Percentiles rank a stretch among this genome's conserved stretches.
These are phyloP conservation scores for Debaryomycetaceae sp. DNA, from an alignment of 1,139 yeast genomes.

Conservation along the genomic window DNA sequence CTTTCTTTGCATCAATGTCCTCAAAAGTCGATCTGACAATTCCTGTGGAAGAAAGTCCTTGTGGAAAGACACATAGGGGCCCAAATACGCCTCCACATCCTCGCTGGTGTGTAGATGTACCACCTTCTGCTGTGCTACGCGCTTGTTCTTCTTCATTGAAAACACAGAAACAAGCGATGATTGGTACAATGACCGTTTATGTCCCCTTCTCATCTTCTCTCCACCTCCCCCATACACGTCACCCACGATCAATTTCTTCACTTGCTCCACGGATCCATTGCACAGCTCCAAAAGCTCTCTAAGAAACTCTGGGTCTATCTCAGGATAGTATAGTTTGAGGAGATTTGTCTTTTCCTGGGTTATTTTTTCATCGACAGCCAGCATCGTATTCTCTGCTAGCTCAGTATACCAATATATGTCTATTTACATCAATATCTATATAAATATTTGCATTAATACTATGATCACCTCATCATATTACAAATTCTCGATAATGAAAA, in stretches of 20 bases:
- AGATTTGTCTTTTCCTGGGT: conserved; percentile 11
- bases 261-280: conserved; percentile 31
- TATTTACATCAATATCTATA: too few relatives aligned
- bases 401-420: background rate
- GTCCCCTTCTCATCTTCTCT: conserved; percentile 12
- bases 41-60: conserved; percentile 49
- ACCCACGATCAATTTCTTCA: conserved; percentile 27
- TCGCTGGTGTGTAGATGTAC: conserved; percentile 22
- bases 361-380: too few relatives aligned
- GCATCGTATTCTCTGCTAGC: background rate
- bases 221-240: conserved; percentile 8
- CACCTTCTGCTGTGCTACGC: conserved; percentile 4
- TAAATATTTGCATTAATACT: too few relatives aligned
- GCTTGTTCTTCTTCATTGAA: conserved; percentile 11
- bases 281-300: conserved; percentile 36
- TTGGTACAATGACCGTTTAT: conserved; percentile 15
- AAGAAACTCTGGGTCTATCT: conserved; percentile 22
- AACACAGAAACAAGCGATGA: conserved; percentile 17
- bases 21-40: conserved; percentile 43
- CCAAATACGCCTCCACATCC: conserved; percentile 35
- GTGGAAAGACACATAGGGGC: conserved; percentile 49
- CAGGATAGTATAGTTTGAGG: conserved; percentile 13
- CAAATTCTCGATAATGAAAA: background rate
- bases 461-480: background rate
- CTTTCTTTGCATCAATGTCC: conserved; percentile 37